These are phyloP conservation scores for Gaeumannomyces sp. DNA, from an alignment of 2,329 filamentous ascomycete species.

Conservation along the genomic window DNA sequence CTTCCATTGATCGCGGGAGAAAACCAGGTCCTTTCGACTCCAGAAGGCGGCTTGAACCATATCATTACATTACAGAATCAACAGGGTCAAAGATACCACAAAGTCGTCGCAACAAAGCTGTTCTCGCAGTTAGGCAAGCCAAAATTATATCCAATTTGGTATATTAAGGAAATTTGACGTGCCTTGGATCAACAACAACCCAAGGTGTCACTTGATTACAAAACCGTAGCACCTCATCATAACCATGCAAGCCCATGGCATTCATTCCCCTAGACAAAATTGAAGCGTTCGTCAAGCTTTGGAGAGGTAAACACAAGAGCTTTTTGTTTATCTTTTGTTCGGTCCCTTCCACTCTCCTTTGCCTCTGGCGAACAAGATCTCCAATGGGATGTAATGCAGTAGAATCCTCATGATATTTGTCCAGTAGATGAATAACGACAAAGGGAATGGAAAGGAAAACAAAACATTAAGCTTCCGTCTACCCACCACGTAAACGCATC, in stretches of 20 bases:
- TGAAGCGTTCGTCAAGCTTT: neutral
- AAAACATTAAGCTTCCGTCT: neutral
- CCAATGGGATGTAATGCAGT: neutral
- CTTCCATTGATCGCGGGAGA: too few relatives aligned
- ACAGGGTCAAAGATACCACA: too few relatives aligned
- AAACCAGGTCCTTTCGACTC: too few relatives aligned
- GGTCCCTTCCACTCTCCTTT: neutral
- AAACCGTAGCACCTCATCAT: neutral
- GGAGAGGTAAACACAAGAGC: neutral
- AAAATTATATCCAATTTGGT: too few relatives aligned
- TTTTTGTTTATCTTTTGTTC: neutral
- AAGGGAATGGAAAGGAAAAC: slow-evolving; percentile 4
- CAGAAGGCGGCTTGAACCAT: too few relatives aligned
- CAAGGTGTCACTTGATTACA: neutral
- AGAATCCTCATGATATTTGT: neutral
- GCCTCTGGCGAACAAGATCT: neutral
- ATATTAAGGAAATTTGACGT: too few relatives aligned
- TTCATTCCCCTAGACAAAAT: neutral
- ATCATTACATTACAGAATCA: too few relatives aligned
- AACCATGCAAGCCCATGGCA: neutral
- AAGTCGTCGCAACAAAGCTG: too few relatives aligned
- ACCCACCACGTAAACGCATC: neutral
- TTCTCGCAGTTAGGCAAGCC: too few relatives aligned
- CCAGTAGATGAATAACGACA: slow-evolving; percentile 3
- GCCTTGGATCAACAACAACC: too few relatives aligned